Base-by-base conservation (phyloP, 495 filamentous ascomycete species). In the Astrothelium subdiscretum region DNA sequence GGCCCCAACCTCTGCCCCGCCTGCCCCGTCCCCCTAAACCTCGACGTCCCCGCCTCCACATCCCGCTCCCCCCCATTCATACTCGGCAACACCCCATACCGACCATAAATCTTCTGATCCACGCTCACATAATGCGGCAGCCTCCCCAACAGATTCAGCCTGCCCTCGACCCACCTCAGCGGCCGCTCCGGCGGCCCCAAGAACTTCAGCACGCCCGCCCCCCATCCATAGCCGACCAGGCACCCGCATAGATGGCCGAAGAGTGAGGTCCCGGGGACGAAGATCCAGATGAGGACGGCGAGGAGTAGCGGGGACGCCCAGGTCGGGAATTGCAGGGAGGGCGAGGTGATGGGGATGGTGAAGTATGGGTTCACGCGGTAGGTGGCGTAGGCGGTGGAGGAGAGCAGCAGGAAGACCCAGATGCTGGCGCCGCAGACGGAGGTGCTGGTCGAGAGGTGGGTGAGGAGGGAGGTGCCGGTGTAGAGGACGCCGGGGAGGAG, bases 71-170 rank as follows among this genome's bases (percentile, higher is more conserved):
- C 42, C n/a, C 54, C 57, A 20, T 38, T 78, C 31, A 76, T 78
- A 0, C 83, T 83, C 1, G 91, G 91, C 24, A 97, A 76, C 20
- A 97, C 89, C 0, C 91, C 91, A 69, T 92, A 95, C 57, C 91
- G 81, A n/a, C 91, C 91, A 69, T 90, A 95, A n/a, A 88, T 95
- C 81, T 95, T 95, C 71, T 96, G 91, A 69, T 97, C 91, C 13
- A 97, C 83, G 22, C 87, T 91, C 18, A 97, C 85, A 68, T 95
- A 97, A 73, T 92, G 87, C 18, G 91, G 90, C 40, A 96, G 73
- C 62, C 89, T 79, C 15, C 85, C 88, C 2, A 95, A 77, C 22
- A 96, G 80, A 66, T 95, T 92, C 59, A 95, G 68, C 72, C 89
- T 95, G 22, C 82, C 81, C 74, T 97, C 91, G 58, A 95, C 83